A percentile compares a stretch with the other conserved stretches of the same genome.
Evolutionary conservation across 1,284 basidiomycete species (phyloP).

Genomic region (Pyrrhoderma noxium): DNA sequence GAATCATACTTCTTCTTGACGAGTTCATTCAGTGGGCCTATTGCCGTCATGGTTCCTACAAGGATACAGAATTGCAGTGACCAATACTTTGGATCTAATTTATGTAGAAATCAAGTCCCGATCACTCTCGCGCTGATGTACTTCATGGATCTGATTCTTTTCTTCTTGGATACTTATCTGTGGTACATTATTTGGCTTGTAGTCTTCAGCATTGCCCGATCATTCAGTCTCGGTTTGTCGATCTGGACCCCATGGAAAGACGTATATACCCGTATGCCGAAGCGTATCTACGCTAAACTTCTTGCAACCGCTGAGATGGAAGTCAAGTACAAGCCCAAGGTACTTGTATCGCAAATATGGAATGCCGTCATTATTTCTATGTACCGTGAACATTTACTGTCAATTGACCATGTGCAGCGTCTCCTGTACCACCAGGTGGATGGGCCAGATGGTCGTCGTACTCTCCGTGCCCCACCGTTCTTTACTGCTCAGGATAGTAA

Average conservation of each 20-base stretch:
- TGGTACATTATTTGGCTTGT: constrained; percentile 98
- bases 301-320: constrained; percentile 93
- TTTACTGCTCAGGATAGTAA: constrained; percentile 85
- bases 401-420: constrained; percentile 92
- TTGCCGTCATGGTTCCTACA: constrained; percentile 88
- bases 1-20: constrained; percentile 97
- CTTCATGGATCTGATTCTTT: constrained; percentile 88
- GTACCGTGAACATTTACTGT: constrained; percentile 94
- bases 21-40: constrained; percentile 84
- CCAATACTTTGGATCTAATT: constrained; percentile 65
- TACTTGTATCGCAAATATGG: constrained; percentile 94
- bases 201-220: constrained; percentile 85
- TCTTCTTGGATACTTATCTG: constrained; percentile 96
- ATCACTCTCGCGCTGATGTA: constrained; percentile 96
- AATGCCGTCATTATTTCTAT: constrained; percentile 98
- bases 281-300: constrained; percentile 93
- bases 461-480: constrained; percentile 89
- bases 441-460: constrained; percentile 77
- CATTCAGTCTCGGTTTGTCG: constrained; percentile 84
- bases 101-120: constrained; percentile 85
- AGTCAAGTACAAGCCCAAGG: constrained; percentile 95
- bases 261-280: constrained; percentile 90
- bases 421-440: constrained; percentile 93
- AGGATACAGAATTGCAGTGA: constrained; percentile 84
- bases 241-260: constrained; percentile 99